Conservation (phyloP, 2,329 filamentous ascomycete genomes). For the Curvularia lunata region DNA sequence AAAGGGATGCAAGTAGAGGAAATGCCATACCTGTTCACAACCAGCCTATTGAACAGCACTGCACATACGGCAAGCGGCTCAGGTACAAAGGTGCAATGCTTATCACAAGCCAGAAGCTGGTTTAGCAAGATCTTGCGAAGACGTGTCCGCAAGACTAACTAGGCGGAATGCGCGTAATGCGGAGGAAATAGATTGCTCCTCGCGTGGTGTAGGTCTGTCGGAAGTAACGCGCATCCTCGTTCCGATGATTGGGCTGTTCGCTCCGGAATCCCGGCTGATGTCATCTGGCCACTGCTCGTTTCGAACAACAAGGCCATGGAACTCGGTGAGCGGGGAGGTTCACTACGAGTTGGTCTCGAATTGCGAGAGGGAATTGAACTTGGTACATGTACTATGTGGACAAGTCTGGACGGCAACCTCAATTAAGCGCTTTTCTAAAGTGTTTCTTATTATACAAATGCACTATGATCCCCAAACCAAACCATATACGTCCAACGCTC, state of each 20-base stretch:
- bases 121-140: constrained; percentile 1
- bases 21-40: not conserved
- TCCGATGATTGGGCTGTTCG: constrained; percentile 23
- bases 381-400: no score
- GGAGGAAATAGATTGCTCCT: constrained; percentile 24
- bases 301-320: no score
- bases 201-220: constrained; percentile 2
- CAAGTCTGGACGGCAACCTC: not conserved
- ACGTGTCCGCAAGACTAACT: constrained; percentile 17
- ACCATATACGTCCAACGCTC: not conserved
- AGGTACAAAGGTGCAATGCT: not conserved
- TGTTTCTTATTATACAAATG: not conserved
- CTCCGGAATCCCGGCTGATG: constrained; percentile 12
- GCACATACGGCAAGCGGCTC: not conserved
- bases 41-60: not conserved
- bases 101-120: not conserved
- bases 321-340: no score
- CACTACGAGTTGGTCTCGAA: no score
- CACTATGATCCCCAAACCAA: not conserved
- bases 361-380: no score
- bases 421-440: no score
- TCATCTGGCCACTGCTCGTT: constrained; percentile 12
- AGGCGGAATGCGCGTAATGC: constrained; percentile 12
- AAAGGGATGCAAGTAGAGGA: not conserved
- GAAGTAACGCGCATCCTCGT: constrained; percentile 18